Base-by-base conservation (phyloP, 139 green algal species). In the Microglena sp. region DNA sequence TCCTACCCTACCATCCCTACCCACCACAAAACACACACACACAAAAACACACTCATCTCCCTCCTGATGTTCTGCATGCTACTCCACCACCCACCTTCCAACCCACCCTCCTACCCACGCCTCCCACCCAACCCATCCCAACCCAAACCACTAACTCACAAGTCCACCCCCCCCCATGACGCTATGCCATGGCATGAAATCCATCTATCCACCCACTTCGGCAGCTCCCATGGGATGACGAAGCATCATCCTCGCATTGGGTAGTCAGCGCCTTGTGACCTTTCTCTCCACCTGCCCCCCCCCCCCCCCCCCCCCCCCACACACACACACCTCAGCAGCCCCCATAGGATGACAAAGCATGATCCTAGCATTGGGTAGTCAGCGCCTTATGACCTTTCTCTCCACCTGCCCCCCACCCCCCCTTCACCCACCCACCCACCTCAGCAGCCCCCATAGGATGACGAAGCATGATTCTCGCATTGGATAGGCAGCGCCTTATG, bases 401-500 rank as follows among this genome's bases (percentile, higher is more conserved):
- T 2, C 89, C 89, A 22, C 84, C 86, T 11, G 86, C n/a, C n/a
- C n/a, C n/a, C n/a, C n/a, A n/a, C n/a, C n/a, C n/a, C n/a, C n/a
- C n/a, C n/a, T n/a, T 11, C 40, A 50, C 40, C 15, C 40, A 50
- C 40, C 11, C 40, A 50, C 40, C 11, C 40, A 50, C 40, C 11
- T 18, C 11, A 50, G 40, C 15, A 50, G 50, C 11, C 11, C 50
- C 50, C 11, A 59, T 18, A 11, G 50, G 50, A 73, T 99, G 94
- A 70, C 98, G 93, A 58, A 99, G 59, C 94, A 99, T 99, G 63
- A 99, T 85, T 27, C 92, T 77, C 15, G 85, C 69, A 76, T 99
- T 88, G 15, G 94, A 92, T 33, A 98, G 79, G 24, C 74, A 82
- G n/a, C 68, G 71, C 2, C 93, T n/a, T 65, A 29, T 95, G 66